Conservation (phyloP, 1,284 basidiomycete genomes). For the Apiotrichum laibachii region DNA sequence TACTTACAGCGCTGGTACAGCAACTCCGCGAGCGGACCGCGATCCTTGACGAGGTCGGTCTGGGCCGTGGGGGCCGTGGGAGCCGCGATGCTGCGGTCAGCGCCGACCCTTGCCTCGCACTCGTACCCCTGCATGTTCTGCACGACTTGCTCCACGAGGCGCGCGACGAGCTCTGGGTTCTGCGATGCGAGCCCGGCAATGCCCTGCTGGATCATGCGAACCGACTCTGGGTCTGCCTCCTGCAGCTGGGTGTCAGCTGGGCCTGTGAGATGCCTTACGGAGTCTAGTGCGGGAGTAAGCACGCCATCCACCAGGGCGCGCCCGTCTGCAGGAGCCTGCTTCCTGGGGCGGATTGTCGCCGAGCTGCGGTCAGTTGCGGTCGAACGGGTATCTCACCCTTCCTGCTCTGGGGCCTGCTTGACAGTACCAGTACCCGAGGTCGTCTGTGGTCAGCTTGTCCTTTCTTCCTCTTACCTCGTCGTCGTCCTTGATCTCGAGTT, state of each 20-base stretch:
- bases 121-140: conserved; percentile 60
- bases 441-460: conserved; percentile 21
- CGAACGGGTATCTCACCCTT: not conserved
- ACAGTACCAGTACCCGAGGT: not conserved
- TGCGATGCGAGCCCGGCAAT: conserved; percentile 77
- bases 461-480: conserved; percentile 4
- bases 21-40: conserved; percentile 81
- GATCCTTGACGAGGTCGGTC: conserved; percentile 17
- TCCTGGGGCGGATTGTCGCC: not conserved
- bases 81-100: no score
- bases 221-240: conserved; percentile 78
- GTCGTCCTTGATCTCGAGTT: conserved; percentile 8
- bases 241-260: conserved; percentile 52
- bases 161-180: conserved; percentile 80
- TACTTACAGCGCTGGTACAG: conserved; percentile 76
- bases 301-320: not conserved
- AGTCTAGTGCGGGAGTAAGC: not conserved
- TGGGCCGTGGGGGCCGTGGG: not conserved
- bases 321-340: not conserved
- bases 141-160: conserved; percentile 81
- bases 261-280: conserved; percentile 30
- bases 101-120: not conserved
- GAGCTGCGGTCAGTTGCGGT: not conserved
- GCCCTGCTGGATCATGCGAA: conserved; percentile 84
- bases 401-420: not conserved